These are phyloP conservation scores for Drechslerella coelobrocha DNA, from an alignment of 2,329 filamentous ascomycete species.

Conservation along the genomic window DNA sequence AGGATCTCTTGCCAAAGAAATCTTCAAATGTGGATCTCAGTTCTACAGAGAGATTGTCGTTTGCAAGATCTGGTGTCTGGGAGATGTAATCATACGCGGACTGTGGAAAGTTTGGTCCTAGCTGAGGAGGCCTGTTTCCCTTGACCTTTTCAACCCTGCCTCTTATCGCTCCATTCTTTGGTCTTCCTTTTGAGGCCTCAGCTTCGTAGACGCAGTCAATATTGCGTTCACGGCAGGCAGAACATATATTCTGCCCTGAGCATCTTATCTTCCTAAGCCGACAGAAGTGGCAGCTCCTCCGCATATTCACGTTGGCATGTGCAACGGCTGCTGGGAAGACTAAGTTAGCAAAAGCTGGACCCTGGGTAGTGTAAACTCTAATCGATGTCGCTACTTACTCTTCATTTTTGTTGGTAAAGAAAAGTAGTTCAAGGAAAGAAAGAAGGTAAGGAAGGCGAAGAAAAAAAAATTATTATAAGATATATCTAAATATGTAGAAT, in stretches of 20 bases:
- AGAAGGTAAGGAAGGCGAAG: constrained; percentile 37
- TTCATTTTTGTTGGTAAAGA: constrained; percentile 49
- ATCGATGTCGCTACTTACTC: constrained; percentile 33
- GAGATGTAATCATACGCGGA: constrained; percentile 30
- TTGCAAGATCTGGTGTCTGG: constrained; percentile 23
- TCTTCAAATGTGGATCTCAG: constrained; percentile 40
- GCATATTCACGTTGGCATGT: constrained; percentile 47
- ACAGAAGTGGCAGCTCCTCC: constrained; percentile 52
- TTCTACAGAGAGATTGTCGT: constrained; percentile 44
- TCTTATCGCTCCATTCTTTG: constrained; percentile 46
- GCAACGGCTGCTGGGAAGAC: constrained; percentile 23
- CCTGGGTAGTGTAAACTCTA: neutral
- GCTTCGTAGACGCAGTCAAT: constrained; percentile 51
- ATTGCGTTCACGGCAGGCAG: constrained; percentile 50
- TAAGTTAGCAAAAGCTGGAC: constrained; percentile 14
- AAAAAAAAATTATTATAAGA: constrained; percentile 31
- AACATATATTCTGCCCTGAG: constrained; percentile 50
- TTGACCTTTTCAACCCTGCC: constrained; percentile 42
- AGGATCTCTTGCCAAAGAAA: constrained; percentile 45
- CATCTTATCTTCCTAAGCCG: constrained; percentile 50
- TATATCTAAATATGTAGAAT: constrained; percentile 43
- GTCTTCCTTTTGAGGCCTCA: constrained; percentile 51
- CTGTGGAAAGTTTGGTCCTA: constrained; percentile 31
- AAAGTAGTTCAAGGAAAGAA: constrained; percentile 31
- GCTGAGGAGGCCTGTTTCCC: constrained; percentile 22